A percentile compares a stretch with the other conserved stretches of the same genome.
Evolutionary conservation across 176 grass and related monocot genomes (phyloP).

Genomic region (Cocos nucifera): DNA sequence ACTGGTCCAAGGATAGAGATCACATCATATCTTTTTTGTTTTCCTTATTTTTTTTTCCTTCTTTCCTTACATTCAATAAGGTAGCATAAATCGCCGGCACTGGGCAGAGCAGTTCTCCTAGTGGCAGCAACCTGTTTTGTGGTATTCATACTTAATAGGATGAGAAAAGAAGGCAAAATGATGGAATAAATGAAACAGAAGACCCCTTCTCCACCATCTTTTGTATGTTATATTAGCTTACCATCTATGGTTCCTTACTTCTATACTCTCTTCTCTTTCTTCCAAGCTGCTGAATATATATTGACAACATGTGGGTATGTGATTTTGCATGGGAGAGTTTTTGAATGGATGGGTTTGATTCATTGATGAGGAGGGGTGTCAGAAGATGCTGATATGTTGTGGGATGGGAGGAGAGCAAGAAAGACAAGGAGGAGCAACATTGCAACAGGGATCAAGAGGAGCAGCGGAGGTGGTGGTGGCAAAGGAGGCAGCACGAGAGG

Average conservation of each 20-base stretch:
- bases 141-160: conserved; percentile 14
- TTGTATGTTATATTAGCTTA: no score
- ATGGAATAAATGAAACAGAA: conserved; percentile 16
- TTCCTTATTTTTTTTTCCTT: conserved; percentile 7
- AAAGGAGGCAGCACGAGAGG: conserved; percentile 43
- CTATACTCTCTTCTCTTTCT: no score
- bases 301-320: no score
- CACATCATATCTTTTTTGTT: conserved; percentile 18
- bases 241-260: no score
- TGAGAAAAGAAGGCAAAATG: conserved; percentile 15
- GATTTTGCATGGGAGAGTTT: no score
- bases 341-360: no score
- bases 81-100: not conserved
- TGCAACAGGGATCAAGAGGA: conserved; percentile 38
- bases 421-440: conserved; percentile 33
- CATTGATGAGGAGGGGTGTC: no score
- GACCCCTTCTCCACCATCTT: not conserved
- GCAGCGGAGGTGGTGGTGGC: conserved; percentile 35
- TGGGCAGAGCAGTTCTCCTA: conserved; percentile 50
- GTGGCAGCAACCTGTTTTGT: conserved; percentile 8
- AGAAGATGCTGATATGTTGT: not conserved
- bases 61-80: not conserved
- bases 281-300: no score
- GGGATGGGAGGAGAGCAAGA: conserved; percentile 18
- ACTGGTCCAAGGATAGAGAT: conserved; percentile 2